Evolutionary conservation across 75 land plant species (phyloP), one percentile per base, ranked within the genome.

Genomic region (Larix kaempferi): DNA sequence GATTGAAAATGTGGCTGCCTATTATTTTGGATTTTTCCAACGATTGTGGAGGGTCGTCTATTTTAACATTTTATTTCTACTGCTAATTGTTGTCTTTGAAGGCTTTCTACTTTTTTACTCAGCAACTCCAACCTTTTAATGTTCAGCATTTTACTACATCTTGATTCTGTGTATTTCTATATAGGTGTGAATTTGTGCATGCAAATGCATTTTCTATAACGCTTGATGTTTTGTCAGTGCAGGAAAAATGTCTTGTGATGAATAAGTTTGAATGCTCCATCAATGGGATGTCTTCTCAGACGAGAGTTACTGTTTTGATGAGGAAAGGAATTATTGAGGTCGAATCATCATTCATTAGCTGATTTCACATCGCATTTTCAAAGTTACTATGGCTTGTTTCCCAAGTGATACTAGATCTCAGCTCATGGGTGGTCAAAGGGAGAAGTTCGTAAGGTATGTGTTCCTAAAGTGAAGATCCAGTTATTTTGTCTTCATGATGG

Each of bases 361-460:
- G 69, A 16, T 65, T 65, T 33, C 14, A 65, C 39, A 65, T 29
- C 16, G 19, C 39, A 29, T 65, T 65, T 65, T 65, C 21, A 33
- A 33, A 16, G 35, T 33, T 33, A 65, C 69, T 37, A 65, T 65
- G 69, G 19, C 6, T 65, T 5, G 29, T 65, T 65, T 65, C 35
- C 39, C 29, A 26, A 16, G 16, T 41, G 89, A 87, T 65, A 63
- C 74, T 76, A 85, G 83, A 76, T 60, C 87, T 10, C 87, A 90
- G 56, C 74, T 27, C 65, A 77, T 87, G 60, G 80, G 82, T 79
- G 87, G 87, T 57, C 87, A 90, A 29, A 74, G 72, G 59, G 92
- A 87, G 78, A 90, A 83, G 79, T 90, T 90, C 85, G 82, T 85
- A 41, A 90, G 92, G 92, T 90, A 80, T 41, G 27, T 22, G 5